Evolutionary conservation across 139 green algal genomes (phyloP).

Genomic region (Limnomonas spitsbergensis): DNA sequence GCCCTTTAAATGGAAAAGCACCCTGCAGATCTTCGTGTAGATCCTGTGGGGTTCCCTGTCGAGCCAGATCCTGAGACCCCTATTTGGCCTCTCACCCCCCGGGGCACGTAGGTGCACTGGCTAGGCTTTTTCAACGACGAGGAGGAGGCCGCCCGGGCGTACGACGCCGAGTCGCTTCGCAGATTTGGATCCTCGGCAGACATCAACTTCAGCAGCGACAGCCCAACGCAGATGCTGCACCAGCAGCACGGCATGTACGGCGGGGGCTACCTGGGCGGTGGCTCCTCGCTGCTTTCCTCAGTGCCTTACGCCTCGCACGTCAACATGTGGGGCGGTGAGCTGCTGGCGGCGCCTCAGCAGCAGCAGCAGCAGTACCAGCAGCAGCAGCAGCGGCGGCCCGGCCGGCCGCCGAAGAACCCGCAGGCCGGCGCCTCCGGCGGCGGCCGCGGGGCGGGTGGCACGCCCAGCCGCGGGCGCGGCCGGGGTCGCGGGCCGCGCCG

Average conservation of each 20-base stretch:
- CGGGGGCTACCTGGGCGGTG: not conserved
- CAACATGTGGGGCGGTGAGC: not conserved
- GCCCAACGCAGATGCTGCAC: not conserved
- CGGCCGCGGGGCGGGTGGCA: not conserved
- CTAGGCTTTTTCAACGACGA: constrained; percentile 26
- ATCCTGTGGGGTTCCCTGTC: no score
- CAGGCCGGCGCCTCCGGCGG: no score
- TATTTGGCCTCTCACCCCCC: no score
- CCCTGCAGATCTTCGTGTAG: no score
- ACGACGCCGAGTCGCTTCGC: constrained; percentile 28
- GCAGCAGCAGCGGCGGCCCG: not conserved
- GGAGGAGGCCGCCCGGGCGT: constrained; percentile 25
- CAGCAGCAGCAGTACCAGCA: not conserved
- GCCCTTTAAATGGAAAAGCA: no score
- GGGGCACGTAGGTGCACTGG: constrained; percentile 22
- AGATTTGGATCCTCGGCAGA: constrained; percentile 20
- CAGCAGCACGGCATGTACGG: not conserved
- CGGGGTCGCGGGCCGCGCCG: no score
- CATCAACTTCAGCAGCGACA: constrained; percentile 26
- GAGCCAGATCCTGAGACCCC: no score
- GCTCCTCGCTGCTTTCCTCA: not conserved
- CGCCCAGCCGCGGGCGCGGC: no score
- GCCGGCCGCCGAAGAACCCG: not conserved
- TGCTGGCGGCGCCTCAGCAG: not conserved
- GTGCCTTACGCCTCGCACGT: not conserved